Evolutionary conservation across 495 filamentous ascomycete species (phyloP).

Genomic region (Mytilinidion resinicola): DNA sequence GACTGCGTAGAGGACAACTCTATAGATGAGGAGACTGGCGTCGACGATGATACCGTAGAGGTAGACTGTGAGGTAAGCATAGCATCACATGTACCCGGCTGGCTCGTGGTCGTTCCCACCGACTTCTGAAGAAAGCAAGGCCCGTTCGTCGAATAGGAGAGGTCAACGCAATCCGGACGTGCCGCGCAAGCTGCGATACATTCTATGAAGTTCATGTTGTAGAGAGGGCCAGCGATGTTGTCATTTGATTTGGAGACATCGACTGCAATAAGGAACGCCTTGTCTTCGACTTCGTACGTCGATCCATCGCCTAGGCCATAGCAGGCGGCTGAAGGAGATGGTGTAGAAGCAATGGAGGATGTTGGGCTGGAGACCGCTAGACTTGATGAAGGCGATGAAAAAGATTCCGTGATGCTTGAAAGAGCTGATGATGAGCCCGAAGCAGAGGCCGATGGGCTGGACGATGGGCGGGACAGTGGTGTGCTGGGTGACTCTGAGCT

Average conservation of each 20-base stretch:
- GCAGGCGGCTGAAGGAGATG: not conserved
- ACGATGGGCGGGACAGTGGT: not conserved
- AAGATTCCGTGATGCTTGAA: no score
- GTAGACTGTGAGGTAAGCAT: not conserved
- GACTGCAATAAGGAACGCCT: not conserved
- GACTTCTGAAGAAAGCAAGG: not conserved
- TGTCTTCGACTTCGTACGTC: not conserved
- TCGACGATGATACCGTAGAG: no score
- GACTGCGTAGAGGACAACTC: no score
- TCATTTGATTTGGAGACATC: not conserved
- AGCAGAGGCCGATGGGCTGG: not conserved
- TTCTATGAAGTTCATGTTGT: not conserved
- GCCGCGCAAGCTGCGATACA: not conserved
- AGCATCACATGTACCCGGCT: not conserved
- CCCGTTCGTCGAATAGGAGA: not conserved
- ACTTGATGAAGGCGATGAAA: not conserved
- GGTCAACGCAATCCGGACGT: not conserved
- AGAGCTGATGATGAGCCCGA: no score
- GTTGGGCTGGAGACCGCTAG: not conserved
- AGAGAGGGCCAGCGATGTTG: not conserved
- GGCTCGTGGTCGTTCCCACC: no score
- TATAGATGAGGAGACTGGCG: no score
- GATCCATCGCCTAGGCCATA: not conserved
- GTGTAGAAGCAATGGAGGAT: no score
- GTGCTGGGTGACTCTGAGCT: not conserved